Conservation (phyloP, 129 eudicot species). For the Pulicaria dysenterica region DNA sequence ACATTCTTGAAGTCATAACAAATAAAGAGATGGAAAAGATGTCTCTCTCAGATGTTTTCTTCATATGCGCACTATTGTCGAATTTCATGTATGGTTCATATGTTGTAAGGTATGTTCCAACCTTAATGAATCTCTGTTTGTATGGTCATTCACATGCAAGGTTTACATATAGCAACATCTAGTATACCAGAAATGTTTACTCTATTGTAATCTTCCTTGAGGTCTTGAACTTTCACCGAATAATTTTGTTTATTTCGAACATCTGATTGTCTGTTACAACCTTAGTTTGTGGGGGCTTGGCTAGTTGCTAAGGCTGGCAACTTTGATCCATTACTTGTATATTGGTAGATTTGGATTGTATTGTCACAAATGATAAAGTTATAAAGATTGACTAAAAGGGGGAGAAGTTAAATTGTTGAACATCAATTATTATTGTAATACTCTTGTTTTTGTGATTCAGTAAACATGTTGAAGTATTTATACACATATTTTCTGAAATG, state of each 20-base stretch:
- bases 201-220: slow-evolving; percentile 9
- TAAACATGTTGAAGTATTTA: not conserved
- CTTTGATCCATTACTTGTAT: not conserved
- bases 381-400: not conserved
- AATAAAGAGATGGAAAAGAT: slow-evolving; percentile 52
- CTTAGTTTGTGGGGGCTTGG: not conserved
- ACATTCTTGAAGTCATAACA: slow-evolving; percentile 56
- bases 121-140: slow-evolving; percentile 10
- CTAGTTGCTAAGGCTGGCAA: not conserved
- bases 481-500: not conserved
- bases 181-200: slow-evolving; percentile 8
- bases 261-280: not conserved
- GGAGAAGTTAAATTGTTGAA: not conserved
- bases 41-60: slow-evolving; percentile 62
- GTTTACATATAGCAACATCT: slow-evolving; percentile 11
- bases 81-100: slow-evolving; percentile 66
- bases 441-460: not conserved
- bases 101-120: slow-evolving; percentile 58
- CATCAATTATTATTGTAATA: not conserved
- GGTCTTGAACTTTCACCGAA: slow-evolving; percentile 2
- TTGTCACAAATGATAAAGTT: not conserved
- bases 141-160: slow-evolving; percentile 17
- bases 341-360: not conserved
- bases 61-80: slow-evolving; percentile 64
- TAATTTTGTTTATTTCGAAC: not conserved